These are phyloP conservation scores for Cymbopogon citratus DNA, from an alignment of 176 grass and related monocot genomes.

Conservation along the genomic window DNA sequence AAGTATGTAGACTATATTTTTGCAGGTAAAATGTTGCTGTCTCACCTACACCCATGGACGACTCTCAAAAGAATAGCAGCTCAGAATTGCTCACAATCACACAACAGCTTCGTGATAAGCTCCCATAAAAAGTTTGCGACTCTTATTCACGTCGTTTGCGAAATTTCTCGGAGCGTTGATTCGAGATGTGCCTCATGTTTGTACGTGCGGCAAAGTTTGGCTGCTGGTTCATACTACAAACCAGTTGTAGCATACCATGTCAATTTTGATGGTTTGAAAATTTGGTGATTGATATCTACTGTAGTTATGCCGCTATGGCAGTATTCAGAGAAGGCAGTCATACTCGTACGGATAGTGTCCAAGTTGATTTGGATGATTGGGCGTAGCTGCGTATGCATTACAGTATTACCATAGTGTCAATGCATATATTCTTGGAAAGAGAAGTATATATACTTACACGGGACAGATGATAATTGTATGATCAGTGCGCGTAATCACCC, in stretches of 20 bases:
- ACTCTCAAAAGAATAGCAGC: not conserved
- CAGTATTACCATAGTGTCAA: no score
- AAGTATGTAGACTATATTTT: not conserved
- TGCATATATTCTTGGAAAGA: no score
- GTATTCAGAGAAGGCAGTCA: no score
- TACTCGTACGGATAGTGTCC: no score
- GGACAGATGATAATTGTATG: not conserved
- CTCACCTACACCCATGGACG: conserved; percentile 34
- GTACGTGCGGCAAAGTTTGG: not conserved
- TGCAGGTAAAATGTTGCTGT: conserved; percentile 37
- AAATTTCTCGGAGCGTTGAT: not conserved
- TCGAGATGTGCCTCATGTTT: not conserved
- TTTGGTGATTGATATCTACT: no score
- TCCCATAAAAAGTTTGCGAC: not conserved
- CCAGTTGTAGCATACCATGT: not conserved
- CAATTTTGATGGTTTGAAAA: no score
- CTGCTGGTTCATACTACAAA: not conserved
- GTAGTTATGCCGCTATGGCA: no score
- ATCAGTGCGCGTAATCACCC: conserved; percentile 14
- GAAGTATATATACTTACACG: no score
- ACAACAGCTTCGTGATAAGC: not conserved
- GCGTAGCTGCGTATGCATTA: no score
- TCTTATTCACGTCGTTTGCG: not conserved
- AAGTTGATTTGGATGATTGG: no score
- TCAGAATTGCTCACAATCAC: conserved; percentile 30